Base-by-base conservation (phyloP, 169 alveolate species). In the Theileria parva region DNA sequence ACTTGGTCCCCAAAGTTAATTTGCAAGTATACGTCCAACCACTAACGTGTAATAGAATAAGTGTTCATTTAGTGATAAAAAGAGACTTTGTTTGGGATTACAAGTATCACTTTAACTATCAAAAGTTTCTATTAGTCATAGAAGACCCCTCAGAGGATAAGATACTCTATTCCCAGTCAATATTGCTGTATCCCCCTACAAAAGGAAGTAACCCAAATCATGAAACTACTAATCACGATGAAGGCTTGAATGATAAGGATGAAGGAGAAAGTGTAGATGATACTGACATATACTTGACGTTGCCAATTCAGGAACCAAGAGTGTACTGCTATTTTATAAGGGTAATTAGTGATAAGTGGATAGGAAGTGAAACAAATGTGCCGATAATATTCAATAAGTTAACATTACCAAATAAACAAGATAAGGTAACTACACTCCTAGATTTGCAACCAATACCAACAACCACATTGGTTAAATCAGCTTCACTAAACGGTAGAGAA, bases 121-220 rank as follows among this genome's bases (percentile, higher is more conserved):
- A 97, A 80, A 89, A 96, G 39, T 98, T 98, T 78, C 96, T 98
- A 98, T 90, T 98, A 2, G 81, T 98, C 19, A 99, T 99, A 0
- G 98, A 97, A 88, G 99, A 99, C 81, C 96, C 95, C 23, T 97
- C 97, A 75, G 96, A 98, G 60, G 99, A 98, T 79, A 95, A 92
- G 50, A 95, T 99, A 60, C 89, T 98, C 32, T 98, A 97, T 89
- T 93, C 94, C 75, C 99, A 97, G 90, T 79, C 86, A 60, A 95
- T 97, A 86, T 69, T 83, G 15, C 34, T 83, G 37, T 65, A 51
- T 25, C 80, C 89, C 34, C 77, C 77, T 50, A 59, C 86, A 15
- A 44, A 8, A 44, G 53, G 19, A 44, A 57, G 37, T 19, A 57
- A 57, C 66, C 37, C 66, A 25, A 34, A 77, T 19, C 37, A 21